A percentile compares a stretch with the other conserved stretches of the same genome.
These are phyloP conservation scores for Globisporangium emineosum DNA, from an alignment of 352 stramenopile genomes.

Conservation along the genomic window DNA sequence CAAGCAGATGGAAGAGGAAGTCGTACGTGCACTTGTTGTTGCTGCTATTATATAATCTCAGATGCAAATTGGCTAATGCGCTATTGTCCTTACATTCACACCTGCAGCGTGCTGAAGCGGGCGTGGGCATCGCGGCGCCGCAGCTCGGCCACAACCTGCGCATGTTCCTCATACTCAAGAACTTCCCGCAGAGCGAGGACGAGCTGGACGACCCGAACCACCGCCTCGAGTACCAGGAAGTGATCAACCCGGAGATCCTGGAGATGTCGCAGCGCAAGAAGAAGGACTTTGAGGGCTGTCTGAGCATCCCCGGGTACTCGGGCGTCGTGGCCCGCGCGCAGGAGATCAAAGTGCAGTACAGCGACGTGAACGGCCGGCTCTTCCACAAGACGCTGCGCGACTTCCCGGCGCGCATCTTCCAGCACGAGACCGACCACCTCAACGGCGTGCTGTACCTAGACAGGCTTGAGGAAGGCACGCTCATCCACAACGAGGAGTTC, in stretches of 20 bases:
- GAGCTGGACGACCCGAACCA: constrained; percentile 34
- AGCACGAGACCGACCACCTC: constrained; percentile 82
- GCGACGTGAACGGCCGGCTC: constrained; percentile 43
- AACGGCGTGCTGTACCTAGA: constrained; percentile 78
- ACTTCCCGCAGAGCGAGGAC: constrained; percentile 51
- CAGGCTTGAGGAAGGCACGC: constrained; percentile 54
- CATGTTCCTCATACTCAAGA: constrained; percentile 83
- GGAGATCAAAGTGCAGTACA: constrained; percentile 68
- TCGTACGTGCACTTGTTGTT: constrained; percentile 15
- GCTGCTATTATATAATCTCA: not conserved
- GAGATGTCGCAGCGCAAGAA: constrained; percentile 39
- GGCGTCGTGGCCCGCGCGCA: constrained; percentile 60
- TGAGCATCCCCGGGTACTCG: constrained; percentile 81
- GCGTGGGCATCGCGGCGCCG: constrained; percentile 72
- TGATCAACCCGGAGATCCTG: constrained; percentile 78
- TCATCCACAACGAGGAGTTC: constrained; percentile 87
- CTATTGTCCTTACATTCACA: not conserved
- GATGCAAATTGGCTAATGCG: not conserved
- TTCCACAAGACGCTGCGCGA: constrained; percentile 58
- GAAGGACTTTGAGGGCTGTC: constrained; percentile 83
- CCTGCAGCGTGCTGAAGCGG: constrained; percentile 52
- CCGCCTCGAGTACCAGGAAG: constrained; percentile 61
- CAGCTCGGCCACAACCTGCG: constrained; percentile 75
- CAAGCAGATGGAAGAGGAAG: constrained; percentile 63
- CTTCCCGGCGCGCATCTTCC: constrained; percentile 81